phyloP scores from a whole-genome alignment of 768 basidiomycete species.

The Leccinum broughii region DNA sequence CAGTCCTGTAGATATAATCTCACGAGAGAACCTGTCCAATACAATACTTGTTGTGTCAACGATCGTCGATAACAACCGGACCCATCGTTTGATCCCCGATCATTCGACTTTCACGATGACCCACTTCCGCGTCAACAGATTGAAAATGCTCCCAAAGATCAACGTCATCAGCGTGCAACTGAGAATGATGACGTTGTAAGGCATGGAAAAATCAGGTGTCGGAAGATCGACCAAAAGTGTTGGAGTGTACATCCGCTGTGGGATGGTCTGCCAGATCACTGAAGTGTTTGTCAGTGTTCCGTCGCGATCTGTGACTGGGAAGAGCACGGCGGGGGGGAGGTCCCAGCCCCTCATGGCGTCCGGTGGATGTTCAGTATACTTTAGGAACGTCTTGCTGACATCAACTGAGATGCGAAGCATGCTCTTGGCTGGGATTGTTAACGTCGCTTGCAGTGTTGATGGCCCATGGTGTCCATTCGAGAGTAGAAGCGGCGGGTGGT shows the following conservation, averaged over 20 bases:
- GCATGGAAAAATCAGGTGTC: slow-evolving; percentile 99
- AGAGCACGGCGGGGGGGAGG: slow-evolving; percentile 80
- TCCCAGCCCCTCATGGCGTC: slow-evolving; percentile 97
- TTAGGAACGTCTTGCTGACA: slow-evolving; percentile 80
- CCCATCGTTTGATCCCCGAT: neutral
- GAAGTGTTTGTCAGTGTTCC: slow-evolving; percentile 3
- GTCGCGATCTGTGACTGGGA: slow-evolving; percentile 31
- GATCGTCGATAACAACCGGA: neutral
- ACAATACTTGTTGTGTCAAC: neutral
- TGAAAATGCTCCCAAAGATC: slow-evolving; percentile 92
- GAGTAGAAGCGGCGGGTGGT: slow-evolving; percentile 42
- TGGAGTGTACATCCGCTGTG: slow-evolving; percentile 67
- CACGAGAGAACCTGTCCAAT: neutral
- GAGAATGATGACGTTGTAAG: slow-evolving; percentile 99
- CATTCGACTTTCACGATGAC: slow-evolving; percentile 47
- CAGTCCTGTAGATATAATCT: neutral
- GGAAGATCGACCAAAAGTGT: slow-evolving; percentile 88
- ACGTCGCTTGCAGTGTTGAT: slow-evolving; percentile 68
- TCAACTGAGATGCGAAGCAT: slow-evolving; percentile 69
- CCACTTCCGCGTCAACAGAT: slow-evolving; percentile 79
- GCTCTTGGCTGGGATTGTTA: slow-evolving; percentile 69
- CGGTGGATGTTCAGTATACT: slow-evolving; percentile 94
- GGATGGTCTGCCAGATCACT: slow-evolving; percentile 10
- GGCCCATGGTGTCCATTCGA: slow-evolving; percentile 35
- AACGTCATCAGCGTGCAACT: slow-evolving; percentile 88